phyloP scores from a whole-genome alignment of 2,329 filamentous ascomycete species.

The Hymenotorrendiella dingleyae region DNA sequence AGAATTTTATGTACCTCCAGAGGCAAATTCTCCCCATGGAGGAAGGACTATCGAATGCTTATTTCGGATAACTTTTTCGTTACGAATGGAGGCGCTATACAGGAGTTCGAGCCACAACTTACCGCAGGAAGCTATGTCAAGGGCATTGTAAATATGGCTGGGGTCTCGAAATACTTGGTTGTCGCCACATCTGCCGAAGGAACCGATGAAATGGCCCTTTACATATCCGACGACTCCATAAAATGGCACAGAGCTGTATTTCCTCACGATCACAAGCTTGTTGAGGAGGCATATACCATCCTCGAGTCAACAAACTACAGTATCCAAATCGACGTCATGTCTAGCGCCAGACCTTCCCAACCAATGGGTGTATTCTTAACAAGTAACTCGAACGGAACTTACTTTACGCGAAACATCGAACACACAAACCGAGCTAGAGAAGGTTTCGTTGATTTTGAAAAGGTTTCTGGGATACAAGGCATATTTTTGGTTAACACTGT shows the following conservation, averaged over 20 bases:
- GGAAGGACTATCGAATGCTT: conserved; percentile 70
- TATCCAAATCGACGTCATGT: conserved; percentile 92
- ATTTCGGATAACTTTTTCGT: conserved; percentile 81
- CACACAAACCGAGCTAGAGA: conserved; percentile 78
- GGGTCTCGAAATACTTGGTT: conserved; percentile 81
- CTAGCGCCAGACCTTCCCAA: conserved; percentile 55
- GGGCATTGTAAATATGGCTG: conserved; percentile 75
- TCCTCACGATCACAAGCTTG: conserved; percentile 68
- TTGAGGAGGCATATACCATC: conserved; percentile 86
- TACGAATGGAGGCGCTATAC: conserved; percentile 41
- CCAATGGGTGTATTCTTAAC: conserved; percentile 87
- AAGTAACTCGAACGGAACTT: conserved; percentile 95
- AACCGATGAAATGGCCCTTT: conserved; percentile 88
- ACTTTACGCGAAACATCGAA: conserved; percentile 86
- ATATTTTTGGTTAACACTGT: conserved; percentile 88
- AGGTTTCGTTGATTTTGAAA: conserved; percentile 90
- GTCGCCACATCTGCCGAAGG: conserved; percentile 73
- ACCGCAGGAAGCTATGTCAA: conserved; percentile 67
- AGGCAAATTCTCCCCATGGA: conserved; percentile 64
- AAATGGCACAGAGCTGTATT: conserved; percentile 93
- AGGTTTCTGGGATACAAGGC: conserved; percentile 84
- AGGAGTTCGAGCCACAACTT: conserved; percentile 71
- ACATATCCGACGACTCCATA: conserved; percentile 75
- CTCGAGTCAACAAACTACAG: conserved; percentile 97
- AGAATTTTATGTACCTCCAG: conserved; percentile 76